Evolutionary conservation across 208 protist genomes (phyloP), one percentile per base, ranked within the genome.

Genomic region (Crithidia mellificae): DNA sequence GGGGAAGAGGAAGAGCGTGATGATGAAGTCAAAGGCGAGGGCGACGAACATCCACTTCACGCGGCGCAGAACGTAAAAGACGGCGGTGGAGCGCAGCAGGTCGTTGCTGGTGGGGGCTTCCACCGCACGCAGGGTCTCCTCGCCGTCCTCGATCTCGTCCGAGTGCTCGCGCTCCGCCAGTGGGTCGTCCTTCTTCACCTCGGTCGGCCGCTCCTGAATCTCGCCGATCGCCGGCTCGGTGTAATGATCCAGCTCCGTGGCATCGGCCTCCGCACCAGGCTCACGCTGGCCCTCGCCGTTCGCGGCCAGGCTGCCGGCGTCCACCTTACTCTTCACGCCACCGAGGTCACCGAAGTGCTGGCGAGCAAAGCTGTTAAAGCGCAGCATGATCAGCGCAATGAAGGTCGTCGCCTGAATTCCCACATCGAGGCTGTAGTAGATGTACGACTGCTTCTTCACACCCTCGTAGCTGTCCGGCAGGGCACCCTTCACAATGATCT

Each of bases 1-100:
- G 19, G 87, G 84, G 72, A 90, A 90, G 30, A 92, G 62, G 52
- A 78, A 77, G 29, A 92, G 72, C 14, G 84, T 85, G 44, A 90
- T 46, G 55, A 90, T 57, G 43, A 92, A 88, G 49, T 63, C 53
- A 41, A 87, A 81, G 54, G 4, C 62, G 41, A 70, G 53, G 8
- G 58, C 2, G 29, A 64, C 58, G 20, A 64, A 64, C 58, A 64
- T 64, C 58, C 41, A 52, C 54, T 59, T 77, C 38, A 85, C 59
- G 6, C n/a, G 20, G 19, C 71, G 47, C 19, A 83, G 55, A 3
- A 71, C 64, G 41, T 24, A 38, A 20, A 70, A 68, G 70, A 77
- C 51, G 22, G 20, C 11, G 36, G 75, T 79, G 49, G 43, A 27
- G 11, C 15, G 24, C 24, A 77, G 50, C 0, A 73, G 61, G 58